Evolutionary conservation across 306 rosid species (phyloP), one percentile per base, ranked within the genome.

Genomic region (Cyclanthera cordifolia): DNA sequence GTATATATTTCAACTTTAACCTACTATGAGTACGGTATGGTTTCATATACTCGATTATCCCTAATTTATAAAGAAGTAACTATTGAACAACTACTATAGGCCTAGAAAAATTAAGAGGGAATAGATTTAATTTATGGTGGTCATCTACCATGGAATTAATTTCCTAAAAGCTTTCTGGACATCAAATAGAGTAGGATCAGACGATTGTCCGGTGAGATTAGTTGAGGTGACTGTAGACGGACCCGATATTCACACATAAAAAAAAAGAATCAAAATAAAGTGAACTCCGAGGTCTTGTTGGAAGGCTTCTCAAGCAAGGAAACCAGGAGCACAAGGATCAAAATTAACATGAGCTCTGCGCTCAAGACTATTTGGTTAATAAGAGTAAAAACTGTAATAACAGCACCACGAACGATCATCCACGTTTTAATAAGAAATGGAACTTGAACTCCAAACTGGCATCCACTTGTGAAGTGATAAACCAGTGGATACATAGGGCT

Each of bases 401-500:
- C 24, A 61, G 55, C 52, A 39, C 45, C 24, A n/a, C 45, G 37
- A 19, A 63, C 24, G 61, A 61, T 50, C 51, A 23, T 16, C 53
- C 56, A 73, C n/a, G 1, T 27, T 34, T 73, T 4, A 21, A 20
- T 63, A 21, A 52, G 56, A 64, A 73, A 73, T 43, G 45, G 58
- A 73, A 73, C n/a, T 73, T 32, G 37, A 3, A 32, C 37, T 32
- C 61, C 53, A 34, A 17, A 66, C 20, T 61, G 34, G 71, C n/a
- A 74, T 53, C 72, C 77, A 66, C 57, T 53, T 12, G 5, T 17
- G 39, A 23, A 12, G 5, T 17, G 39, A 23, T 54, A 23, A 23
- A 73, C 32, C 37, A 50, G 30, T 64, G 53, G 72, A 21, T 30
- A 24, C 56, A 11, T 61, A 49, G 68, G 48, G 53, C 51, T 73